Evolutionary conservation across 2,329 filamentous ascomycete genomes (phyloP), one percentile per base, ranked within the genome.

Genomic region (Curvularia sp.): DNA sequence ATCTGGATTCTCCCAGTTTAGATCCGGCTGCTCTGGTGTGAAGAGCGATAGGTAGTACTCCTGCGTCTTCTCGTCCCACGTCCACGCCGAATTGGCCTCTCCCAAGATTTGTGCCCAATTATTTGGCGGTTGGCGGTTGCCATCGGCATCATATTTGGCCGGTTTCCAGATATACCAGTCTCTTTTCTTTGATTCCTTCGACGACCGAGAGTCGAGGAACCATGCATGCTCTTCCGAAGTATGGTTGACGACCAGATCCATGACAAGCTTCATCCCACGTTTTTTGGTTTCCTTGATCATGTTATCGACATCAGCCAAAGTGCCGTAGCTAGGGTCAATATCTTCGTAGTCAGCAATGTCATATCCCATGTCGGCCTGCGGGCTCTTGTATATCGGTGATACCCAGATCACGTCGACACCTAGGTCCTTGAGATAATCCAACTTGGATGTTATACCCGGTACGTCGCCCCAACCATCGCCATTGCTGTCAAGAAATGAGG

Each of bases 21-120:
- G 80, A 68, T 95, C 92, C 0, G 92, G 91, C 71, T 94, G 91
- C 62, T 91, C 86, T 6, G 84, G 84, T 1, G 89, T 87, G 73
- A 92, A 96, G 10, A 95, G 81, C 53, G 89, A 87, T 0, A 93
- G 84, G 66, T 92, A 93, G 74, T 92, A 93, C 75, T 94, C 89
- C 25, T 85, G 82, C 0, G 89, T 91, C 19, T 75, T 74, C 65
- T 90, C 87, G 66, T 93, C 90, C 80, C 86, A 93, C 39, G 87
- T 82, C 90, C 89, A 92, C 0, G 83, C 82, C 53, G 80, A 85
- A 51, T 84, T 84, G n/a, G 76, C 76, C 50, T 76, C 73, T 4
- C 77, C 77, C 84, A 90, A 75, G 80, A 86, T 79, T 75, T 85
- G 65, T 77, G 82, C 68, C 83, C 89, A 93, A 74, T 93, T 93